Evolutionary conservation across 2,329 filamentous ascomycete genomes (phyloP).

Genomic region (Trichoderma polysporum): DNA sequence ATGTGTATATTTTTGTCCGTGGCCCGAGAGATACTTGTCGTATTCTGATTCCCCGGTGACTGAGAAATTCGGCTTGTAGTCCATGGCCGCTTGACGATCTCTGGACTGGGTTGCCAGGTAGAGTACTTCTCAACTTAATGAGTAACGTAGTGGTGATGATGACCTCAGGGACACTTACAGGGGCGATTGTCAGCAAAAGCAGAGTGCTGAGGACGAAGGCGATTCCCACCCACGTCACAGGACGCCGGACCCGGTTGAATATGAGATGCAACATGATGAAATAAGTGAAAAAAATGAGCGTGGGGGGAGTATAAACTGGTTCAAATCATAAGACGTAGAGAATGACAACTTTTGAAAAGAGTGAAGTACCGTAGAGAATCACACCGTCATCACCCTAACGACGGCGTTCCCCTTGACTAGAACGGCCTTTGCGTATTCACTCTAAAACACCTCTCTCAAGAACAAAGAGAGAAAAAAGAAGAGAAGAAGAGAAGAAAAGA

Average conservation of each 20-base stretch:
- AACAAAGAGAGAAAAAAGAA: not conserved
- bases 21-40: not conserved
- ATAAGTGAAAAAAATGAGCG: not conserved
- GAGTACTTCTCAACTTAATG: not conserved
- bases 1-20: constrained; percentile 26
- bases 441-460: not conserved
- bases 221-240: not conserved
- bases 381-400: not conserved
- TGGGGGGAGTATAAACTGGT: not conserved
- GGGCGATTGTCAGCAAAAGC: constrained; percentile 6
- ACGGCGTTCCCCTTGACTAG: not conserved
- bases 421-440: not conserved
- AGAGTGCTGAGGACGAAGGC: constrained; percentile 23
- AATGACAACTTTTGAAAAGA: not conserved
- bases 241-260: not conserved
- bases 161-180: constrained; percentile 17
- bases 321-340: not conserved
- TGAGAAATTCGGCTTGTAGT: not conserved
- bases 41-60: not conserved
- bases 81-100: not conserved
- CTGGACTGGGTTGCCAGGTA: not conserved
- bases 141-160: not conserved
- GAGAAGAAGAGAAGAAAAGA: not conserved
- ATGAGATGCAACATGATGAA: not conserved
- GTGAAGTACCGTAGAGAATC: not conserved